Evolutionary conservation across 164 flowering plant species (phyloP).

Genomic region (Santalum album): DNA sequence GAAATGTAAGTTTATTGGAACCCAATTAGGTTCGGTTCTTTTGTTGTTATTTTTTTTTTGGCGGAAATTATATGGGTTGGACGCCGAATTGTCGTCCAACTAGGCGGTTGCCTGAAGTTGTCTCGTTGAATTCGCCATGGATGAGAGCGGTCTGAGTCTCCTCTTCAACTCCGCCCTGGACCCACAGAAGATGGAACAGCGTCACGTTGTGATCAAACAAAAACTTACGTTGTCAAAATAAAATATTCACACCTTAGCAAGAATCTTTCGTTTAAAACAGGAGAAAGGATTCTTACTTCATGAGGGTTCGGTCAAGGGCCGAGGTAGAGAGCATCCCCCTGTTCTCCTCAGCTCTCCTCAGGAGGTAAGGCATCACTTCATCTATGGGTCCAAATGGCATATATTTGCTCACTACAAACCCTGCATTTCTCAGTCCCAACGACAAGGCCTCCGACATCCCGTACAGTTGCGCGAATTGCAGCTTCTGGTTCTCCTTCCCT

Average conservation of each 20-base stretch:
- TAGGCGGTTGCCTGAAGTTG: conserved; percentile 6
- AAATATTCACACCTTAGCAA: neutral
- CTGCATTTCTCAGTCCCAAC: conserved; percentile 62
- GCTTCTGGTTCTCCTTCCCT: conserved; percentile 35
- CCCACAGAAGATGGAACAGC: neutral
- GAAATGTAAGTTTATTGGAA: too few species aligned
- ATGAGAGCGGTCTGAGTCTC: conserved; percentile 32
- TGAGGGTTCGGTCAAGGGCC: conserved; percentile 51
- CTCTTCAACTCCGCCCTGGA: conserved; percentile 51
- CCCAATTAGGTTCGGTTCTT: too few species aligned
- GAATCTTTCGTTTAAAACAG: neutral
- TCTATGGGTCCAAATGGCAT: conserved; percentile 82
- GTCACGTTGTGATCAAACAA: neutral
- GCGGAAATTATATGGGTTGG: too few species aligned
- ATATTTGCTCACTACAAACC: conserved; percentile 88
- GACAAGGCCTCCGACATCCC: conserved; percentile 92
- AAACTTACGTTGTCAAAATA: neutral
- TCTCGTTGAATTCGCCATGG: conserved; percentile 12
- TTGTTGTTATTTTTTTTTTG: too few species aligned
- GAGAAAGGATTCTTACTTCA: conserved; percentile 30
- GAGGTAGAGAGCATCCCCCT: conserved; percentile 68
- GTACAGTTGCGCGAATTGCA: conserved; percentile 88
- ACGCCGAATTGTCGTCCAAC: conserved; percentile 19
- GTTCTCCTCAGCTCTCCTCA: conserved; percentile 92
- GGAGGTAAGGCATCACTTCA: conserved; percentile 72